Conservation (phyloP, 2,329 filamentous ascomycete genomes). For the Botryotinia convoluta region DNA sequence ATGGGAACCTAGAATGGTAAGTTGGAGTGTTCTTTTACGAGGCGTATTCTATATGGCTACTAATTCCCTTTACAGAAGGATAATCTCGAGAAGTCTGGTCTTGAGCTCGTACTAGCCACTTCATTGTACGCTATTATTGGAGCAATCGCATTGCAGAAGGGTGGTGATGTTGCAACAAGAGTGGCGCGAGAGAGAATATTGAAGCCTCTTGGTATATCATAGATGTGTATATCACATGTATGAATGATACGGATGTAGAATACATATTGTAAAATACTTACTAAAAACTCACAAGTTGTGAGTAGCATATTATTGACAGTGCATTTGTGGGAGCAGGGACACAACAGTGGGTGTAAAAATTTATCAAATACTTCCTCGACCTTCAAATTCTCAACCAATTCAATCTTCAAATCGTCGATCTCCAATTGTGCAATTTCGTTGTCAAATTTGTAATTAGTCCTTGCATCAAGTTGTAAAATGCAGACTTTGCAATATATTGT, state of each 20-base stretch:
- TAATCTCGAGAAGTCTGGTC: slow-evolving; percentile 69
- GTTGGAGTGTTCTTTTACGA: slow-evolving; percentile 3
- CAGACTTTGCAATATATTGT: background rate
- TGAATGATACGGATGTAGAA: slow-evolving; percentile 19
- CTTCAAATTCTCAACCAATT: background rate
- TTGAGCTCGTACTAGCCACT: slow-evolving; percentile 71
- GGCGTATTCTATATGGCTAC: slow-evolving; percentile 26
- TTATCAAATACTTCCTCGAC: background rate
- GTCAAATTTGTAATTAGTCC: background rate
- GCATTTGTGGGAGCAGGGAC: background rate
- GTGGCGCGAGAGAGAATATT: slow-evolving; percentile 65
- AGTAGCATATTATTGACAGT: slow-evolving; percentile 9
- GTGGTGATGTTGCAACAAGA: slow-evolving; percentile 71
- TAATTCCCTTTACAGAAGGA: slow-evolving; percentile 48
- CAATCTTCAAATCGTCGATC: background rate
- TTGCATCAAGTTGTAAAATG: background rate
- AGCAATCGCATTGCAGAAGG: slow-evolving; percentile 83
- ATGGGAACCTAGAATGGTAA: slow-evolving; percentile 84
- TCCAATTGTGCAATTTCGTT: background rate
- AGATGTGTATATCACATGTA: slow-evolving; percentile 31
- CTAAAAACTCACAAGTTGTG: background rate
- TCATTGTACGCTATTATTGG: slow-evolving; percentile 84
- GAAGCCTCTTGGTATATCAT: slow-evolving; percentile 37
- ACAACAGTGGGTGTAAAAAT: background rate
- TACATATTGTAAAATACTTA: slow-evolving; percentile 19